phyloP scores from a whole-genome alignment of 1,139 yeast genomes.

The Chernovozyma aurita region DNA sequence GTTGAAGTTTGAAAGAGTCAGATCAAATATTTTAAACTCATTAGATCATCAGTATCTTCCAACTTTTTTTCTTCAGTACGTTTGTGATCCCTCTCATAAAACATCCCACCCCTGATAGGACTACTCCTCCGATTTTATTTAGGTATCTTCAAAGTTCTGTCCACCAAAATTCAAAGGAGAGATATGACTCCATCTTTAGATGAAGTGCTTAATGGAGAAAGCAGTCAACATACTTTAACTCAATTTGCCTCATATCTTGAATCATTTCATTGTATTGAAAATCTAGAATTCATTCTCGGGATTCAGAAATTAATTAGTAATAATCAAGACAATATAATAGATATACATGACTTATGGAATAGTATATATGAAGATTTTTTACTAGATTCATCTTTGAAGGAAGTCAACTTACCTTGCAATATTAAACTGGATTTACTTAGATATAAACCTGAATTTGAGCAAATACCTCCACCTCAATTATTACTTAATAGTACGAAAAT shows the following conservation, averaged over 20 bases:
- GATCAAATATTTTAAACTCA: too few species aligned
- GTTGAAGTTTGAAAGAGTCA: too few species aligned
- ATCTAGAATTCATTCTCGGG: constrained; percentile 31
- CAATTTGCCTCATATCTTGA: constrained; percentile 25
- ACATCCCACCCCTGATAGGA: too few species aligned
- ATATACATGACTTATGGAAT: constrained; percentile 18
- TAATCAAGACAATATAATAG: not conserved
- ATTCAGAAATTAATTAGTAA: constrained; percentile 18
- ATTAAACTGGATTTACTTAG: constrained; percentile 12
- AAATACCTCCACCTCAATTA: constrained; percentile 9
- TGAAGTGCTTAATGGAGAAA: constrained; percentile 4
- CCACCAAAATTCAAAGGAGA: too few species aligned
- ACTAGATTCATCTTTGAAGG: constrained; percentile 25
- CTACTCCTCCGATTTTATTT: too few species aligned
- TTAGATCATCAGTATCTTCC: too few species aligned
- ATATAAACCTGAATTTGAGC: constrained; percentile 1
- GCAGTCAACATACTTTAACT: constrained; percentile 14
- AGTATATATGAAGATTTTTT: constrained; percentile 22
- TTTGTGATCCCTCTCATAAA: too few species aligned
- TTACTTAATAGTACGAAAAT: constrained; percentile 18
- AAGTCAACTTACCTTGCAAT: constrained; percentile 29
- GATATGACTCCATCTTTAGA: constrained; percentile 4
- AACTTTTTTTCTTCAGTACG: too few species aligned
- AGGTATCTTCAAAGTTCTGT: too few species aligned
- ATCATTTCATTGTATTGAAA: constrained; percentile 33